These are phyloP conservation scores for Entomortierella beljakovae DNA, from an alignment of 192 early-diverging fungal genomes.

Conservation along the genomic window DNA sequence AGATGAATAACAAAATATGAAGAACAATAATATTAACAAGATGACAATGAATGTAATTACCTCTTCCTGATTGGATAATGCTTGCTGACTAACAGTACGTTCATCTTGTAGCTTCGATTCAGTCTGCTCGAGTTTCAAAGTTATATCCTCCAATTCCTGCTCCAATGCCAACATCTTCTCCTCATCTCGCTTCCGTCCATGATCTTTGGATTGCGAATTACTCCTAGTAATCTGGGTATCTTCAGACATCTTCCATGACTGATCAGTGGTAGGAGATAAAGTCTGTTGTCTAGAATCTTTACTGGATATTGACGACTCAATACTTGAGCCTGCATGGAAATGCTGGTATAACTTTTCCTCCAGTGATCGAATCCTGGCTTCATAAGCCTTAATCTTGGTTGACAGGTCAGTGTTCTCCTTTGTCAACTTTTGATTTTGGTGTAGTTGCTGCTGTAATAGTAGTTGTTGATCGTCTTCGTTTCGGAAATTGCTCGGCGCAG, in stretches of 20 bases:
- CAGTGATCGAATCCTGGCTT: conserved; percentile 53
- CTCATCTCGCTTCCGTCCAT: conserved; percentile 25
- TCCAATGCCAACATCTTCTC: conserved; percentile 20
- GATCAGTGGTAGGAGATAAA: conserved; percentile 4
- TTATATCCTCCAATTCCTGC: conserved; percentile 25
- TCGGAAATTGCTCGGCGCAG: not conserved
- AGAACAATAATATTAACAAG: too few relatives aligned
- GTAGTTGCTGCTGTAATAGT: conserved; percentile 37
- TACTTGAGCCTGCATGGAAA: conserved; percentile 36
- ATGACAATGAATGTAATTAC: conserved; percentile 10
- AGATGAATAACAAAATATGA: too few relatives aligned
- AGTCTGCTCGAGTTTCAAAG: conserved; percentile 23
- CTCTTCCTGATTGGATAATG: conserved; percentile 20
- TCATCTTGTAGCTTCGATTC: conserved; percentile 23
- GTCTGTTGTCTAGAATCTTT: conserved; percentile 38
- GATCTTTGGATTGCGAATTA: conserved; percentile 25
- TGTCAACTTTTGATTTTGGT: conserved; percentile 34
- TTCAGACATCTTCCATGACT: conserved; percentile 42
- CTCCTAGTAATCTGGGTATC: conserved; percentile 24
- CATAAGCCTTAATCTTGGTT: conserved; percentile 53
- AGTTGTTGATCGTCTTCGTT: conserved; percentile 40
- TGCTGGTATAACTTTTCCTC: conserved; percentile 56
- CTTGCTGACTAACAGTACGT: conserved; percentile 12
- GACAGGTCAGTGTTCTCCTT: conserved; percentile 37
- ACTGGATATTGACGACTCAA: conserved; percentile 20